Percentiles rank a stretch among this genome's conserved stretches.
These are phyloP conservation scores for Candida buenavistaensis DNA, from an alignment of 1,139 yeast genomes.

Conservation along the genomic window DNA sequence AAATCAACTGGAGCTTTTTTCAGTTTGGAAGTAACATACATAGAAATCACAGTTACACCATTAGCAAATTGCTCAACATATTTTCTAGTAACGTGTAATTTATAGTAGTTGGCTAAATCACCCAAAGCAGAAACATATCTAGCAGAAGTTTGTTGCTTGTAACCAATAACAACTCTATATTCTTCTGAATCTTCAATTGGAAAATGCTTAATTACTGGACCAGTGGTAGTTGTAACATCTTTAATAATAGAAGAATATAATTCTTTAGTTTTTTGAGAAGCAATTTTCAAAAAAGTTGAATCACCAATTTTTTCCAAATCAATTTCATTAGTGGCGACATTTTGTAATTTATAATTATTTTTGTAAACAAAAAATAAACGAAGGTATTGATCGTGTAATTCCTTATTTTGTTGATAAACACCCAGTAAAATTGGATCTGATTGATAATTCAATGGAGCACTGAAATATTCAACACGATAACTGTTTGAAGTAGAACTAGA, in stretches of 20 bases:
- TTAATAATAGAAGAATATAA: slow-evolving; percentile 73
- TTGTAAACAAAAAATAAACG: slow-evolving; percentile 87
- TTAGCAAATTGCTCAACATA: slow-evolving; percentile 93
- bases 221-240: slow-evolving; percentile 73
- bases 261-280: slow-evolving; percentile 75
- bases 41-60: slow-evolving; percentile 82
- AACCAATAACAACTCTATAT: slow-evolving; percentile 86
- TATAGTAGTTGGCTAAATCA: slow-evolving; percentile 87
- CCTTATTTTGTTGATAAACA: slow-evolving; percentile 34
- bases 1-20: slow-evolving; percentile 55
- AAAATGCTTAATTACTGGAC: slow-evolving; percentile 90
- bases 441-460: slow-evolving; percentile 60
- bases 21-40: slow-evolving; percentile 69
- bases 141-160: slow-evolving; percentile 79
- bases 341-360: slow-evolving; percentile 51
- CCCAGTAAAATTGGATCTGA: slow-evolving; percentile 49
- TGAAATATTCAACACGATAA: slow-evolving; percentile 82
- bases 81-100: slow-evolving; percentile 81
- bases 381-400: slow-evolving; percentile 51
- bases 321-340: slow-evolving; percentile 37
- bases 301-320: slow-evolving; percentile 75
- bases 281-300: slow-evolving; percentile 72
- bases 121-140: slow-evolving; percentile 87
- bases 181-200: slow-evolving; percentile 78
- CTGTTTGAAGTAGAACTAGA: slow-evolving; percentile 40